Evolutionary conservation across 345 rosid genomes (phyloP).

Genomic region (Camelina laxa): DNA sequence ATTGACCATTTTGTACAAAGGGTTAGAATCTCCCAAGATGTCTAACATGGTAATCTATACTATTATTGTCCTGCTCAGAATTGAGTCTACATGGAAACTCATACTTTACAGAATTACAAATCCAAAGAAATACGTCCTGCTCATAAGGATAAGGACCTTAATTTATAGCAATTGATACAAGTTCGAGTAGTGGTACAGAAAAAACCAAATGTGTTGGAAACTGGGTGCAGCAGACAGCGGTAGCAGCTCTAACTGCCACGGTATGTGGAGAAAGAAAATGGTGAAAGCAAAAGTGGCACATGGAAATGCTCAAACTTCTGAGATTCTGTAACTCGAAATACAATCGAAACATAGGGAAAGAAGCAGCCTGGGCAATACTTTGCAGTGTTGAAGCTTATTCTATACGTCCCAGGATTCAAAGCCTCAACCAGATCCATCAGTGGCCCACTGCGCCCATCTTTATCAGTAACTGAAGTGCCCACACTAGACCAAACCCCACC

Average conservation of each 20-base stretch:
- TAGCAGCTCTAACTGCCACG: conserved; percentile 70
- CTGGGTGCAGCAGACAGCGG: neutral
- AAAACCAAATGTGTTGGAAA: conserved; percentile 17
- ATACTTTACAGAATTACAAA: conserved; percentile 14
- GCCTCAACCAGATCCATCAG: conserved; percentile 70
- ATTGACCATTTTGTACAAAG: conserved; percentile 13
- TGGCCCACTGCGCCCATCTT: conserved; percentile 84
- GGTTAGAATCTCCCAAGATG: conserved; percentile 6
- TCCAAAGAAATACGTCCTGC: neutral
- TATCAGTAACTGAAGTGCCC: conserved; percentile 76
- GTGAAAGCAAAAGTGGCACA: conserved; percentile 85
- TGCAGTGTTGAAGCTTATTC: conserved; percentile 83
- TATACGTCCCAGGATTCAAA: conserved; percentile 75
- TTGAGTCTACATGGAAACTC: neutral
- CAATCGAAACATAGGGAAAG: conserved; percentile 81
- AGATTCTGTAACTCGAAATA: conserved; percentile 70
- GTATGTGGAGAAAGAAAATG: conserved; percentile 84
- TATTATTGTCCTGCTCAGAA: neutral
- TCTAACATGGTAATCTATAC: neutral
- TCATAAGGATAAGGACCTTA: neutral
- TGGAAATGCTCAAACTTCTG: conserved; percentile 87
- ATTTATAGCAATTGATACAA: conserved; percentile 3
- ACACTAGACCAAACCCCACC: conserved; percentile 55
- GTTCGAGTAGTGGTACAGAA: neutral
- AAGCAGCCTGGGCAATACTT: conserved; percentile 74